A percentile compares a stretch with the other conserved stretches of the same genome.
Conservation (phyloP, 768 basidiomycete genomes). For the Lactifluus volemus region DNA sequence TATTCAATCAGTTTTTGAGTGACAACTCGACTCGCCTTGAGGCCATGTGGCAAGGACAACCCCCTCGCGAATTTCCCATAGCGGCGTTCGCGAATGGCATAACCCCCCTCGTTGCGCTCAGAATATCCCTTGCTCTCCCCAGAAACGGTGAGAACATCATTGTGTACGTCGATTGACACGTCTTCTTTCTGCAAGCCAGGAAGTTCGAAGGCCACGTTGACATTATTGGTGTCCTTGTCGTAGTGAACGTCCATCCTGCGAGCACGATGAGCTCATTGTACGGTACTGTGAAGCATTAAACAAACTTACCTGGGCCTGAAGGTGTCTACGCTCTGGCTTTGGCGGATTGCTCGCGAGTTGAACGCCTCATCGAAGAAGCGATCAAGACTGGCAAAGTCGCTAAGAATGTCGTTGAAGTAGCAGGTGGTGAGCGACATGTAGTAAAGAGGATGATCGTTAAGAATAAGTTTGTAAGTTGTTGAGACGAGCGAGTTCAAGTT, state of each 20-base stretch:
- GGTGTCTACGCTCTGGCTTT: not conserved
- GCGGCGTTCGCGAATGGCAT: slow-evolving; percentile 27
- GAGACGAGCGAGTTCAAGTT: not conserved
- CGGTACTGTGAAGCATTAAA: not conserved
- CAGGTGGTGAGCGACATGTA: not conserved
- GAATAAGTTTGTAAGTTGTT: not conserved
- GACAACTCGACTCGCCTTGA: slow-evolving; percentile 20
- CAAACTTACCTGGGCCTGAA: slow-evolving; percentile 2
- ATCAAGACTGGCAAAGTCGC: not conserved
- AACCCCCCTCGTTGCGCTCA: slow-evolving; percentile 30
- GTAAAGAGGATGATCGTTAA: not conserved
- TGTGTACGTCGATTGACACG: slow-evolving; percentile 42
- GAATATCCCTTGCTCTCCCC: slow-evolving; percentile 34
- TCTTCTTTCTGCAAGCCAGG: slow-evolving; percentile 45
- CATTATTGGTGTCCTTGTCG: slow-evolving; percentile 34
- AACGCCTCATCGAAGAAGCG: slow-evolving; percentile 3
- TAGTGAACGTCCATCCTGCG: slow-evolving; percentile 45
- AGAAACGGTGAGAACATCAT: slow-evolving; percentile 40
- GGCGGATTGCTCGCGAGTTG: not conserved
- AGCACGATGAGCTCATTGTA: not conserved
- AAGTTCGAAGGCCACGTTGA: slow-evolving; percentile 48
- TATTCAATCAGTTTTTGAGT: not conserved
- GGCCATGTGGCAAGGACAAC: slow-evolving; percentile 23
- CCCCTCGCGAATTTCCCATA: slow-evolving; percentile 24
- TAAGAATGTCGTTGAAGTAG: not conserved